Percentiles rank a stretch among this genome's conserved stretches.
phyloP scores from a whole-genome alignment of 1,139 yeast species.

The Pichia sp. region DNA sequence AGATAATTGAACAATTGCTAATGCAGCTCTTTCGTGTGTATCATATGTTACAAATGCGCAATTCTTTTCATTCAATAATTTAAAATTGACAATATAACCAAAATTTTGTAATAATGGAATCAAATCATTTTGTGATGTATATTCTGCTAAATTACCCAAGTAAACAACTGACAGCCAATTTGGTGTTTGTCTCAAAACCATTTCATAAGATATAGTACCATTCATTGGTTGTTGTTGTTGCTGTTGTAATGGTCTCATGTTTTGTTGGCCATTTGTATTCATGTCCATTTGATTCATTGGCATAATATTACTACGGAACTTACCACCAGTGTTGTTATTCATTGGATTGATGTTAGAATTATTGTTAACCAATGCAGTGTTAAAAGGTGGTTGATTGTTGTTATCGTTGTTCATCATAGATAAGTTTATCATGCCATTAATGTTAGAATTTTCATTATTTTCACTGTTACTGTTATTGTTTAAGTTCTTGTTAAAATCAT shows the following conservation, averaged over 20 bases:
- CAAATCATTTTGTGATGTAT: slow-evolving; percentile 64
- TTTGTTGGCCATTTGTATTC: slow-evolving; percentile 5
- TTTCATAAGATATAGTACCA: slow-evolving; percentile 42
- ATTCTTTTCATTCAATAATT: slow-evolving; percentile 73
- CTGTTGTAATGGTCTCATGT: slow-evolving; percentile 5
- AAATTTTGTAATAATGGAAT: slow-evolving; percentile 72
- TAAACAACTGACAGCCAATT: slow-evolving; percentile 86
- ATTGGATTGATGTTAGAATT: not conserved
- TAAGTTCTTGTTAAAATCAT: slow-evolving; percentile 5
- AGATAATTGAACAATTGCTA: slow-evolving; percentile 74
- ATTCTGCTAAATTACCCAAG: slow-evolving; percentile 78
- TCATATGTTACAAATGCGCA: slow-evolving; percentile 85
- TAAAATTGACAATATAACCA: slow-evolving; percentile 77
- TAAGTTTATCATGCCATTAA: slow-evolving; percentile 9
- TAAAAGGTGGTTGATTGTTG: slow-evolving; percentile 13
- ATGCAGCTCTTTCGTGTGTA: slow-evolving; percentile 81
- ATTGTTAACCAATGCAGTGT: slow-evolving; percentile 1
- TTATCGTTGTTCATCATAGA: slow-evolving; percentile 10
- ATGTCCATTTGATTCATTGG: slow-evolving; percentile 16
- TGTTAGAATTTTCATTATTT: not conserved
- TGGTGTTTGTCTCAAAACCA: slow-evolving; percentile 70
- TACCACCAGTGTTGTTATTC: not conserved
- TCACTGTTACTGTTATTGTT: not conserved
- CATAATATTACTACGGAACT: slow-evolving; percentile 1
- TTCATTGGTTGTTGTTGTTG: slow-evolving; percentile 13